phyloP scores from a whole-genome alignment of 176 grass and related monocot species.

The Ananas comosus region DNA sequence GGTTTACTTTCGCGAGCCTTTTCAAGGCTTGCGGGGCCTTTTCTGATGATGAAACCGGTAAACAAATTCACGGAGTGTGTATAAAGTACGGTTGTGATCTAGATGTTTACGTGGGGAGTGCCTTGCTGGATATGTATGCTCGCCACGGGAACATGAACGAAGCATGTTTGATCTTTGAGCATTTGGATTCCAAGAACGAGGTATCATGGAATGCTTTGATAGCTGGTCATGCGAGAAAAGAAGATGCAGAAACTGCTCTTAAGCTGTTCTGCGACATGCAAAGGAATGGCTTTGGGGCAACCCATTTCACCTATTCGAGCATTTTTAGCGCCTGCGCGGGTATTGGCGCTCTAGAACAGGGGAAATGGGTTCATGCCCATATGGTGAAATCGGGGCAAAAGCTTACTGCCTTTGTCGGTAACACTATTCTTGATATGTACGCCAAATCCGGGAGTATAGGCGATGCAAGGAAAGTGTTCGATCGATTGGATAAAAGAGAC shows the following conservation, averaged over 20 bases:
- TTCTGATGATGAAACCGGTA: not conserved
- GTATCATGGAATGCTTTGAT: slow-evolving; percentile 67
- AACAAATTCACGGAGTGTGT: slow-evolving; percentile 33
- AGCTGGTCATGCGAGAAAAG: slow-evolving; percentile 45
- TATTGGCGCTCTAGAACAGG: slow-evolving; percentile 52
- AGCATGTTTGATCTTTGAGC: slow-evolving; percentile 37
- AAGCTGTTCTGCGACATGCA: slow-evolving; percentile 49
- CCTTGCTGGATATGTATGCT: slow-evolving; percentile 60
- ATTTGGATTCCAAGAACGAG: slow-evolving; percentile 44
- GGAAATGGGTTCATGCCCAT: slow-evolving; percentile 67
- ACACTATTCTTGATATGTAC: slow-evolving; percentile 66
- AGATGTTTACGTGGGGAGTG: slow-evolving; percentile 54
- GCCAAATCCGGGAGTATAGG: slow-evolving; percentile 54
- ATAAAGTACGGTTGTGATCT: slow-evolving; percentile 38
- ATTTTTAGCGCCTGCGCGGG: slow-evolving; percentile 42
- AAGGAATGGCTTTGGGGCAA: slow-evolving; percentile 33
- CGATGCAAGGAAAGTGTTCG: slow-evolving; percentile 54
- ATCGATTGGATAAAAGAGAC: slow-evolving; percentile 43
- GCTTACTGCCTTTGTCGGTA: slow-evolving; percentile 39
- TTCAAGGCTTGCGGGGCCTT: slow-evolving; percentile 46
- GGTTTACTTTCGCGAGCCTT: slow-evolving; percentile 58
- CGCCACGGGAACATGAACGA: slow-evolving; percentile 37
- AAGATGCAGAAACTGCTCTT: slow-evolving; percentile 32
- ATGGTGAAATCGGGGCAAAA: slow-evolving; percentile 56
- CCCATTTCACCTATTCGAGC: slow-evolving; percentile 59